Conservation (phyloP, 2,329 filamentous ascomycete species). For the Ascosphaera acerosa region DNA sequence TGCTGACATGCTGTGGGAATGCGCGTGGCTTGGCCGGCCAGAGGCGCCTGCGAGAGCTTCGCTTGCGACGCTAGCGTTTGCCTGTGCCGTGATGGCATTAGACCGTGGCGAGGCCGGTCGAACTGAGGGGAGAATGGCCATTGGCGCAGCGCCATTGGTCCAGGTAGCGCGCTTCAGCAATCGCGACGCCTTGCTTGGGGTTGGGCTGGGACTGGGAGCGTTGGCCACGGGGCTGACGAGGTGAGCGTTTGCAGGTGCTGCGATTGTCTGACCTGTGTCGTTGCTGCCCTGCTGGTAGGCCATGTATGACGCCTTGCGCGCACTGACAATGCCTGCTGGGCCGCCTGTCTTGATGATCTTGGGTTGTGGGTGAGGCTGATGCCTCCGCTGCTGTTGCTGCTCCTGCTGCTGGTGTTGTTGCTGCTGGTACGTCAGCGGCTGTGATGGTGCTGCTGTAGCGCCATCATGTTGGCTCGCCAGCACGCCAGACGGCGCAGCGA, state of each 20-base stretch:
- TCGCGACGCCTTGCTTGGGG: constrained; percentile 27
- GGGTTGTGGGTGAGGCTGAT: constrained; percentile 14
- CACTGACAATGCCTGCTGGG: constrained; percentile 1
- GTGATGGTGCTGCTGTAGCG: not conserved
- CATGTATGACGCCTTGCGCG: not conserved
- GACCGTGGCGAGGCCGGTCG: constrained; percentile 90
- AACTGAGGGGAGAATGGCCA: constrained; percentile 88
- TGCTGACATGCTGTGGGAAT: no score
- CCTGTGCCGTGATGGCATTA: constrained; percentile 74
- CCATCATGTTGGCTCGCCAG: constrained; percentile 1
- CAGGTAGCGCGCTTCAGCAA: constrained; percentile 73
- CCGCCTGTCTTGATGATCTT: not conserved
- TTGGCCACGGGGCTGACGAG: not conserved
- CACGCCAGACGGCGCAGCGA: not conserved
- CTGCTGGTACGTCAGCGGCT: no score
- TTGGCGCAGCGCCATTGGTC: constrained; percentile 63
- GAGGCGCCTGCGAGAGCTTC: no score
- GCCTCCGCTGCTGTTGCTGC: constrained; percentile 27
- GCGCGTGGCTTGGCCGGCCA: no score
- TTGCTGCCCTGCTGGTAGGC: constrained; percentile 1
- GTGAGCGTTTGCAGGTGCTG: not conserved
- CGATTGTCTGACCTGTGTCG: constrained; percentile 1
- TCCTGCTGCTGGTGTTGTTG: no score
- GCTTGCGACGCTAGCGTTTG: constrained; percentile 36
- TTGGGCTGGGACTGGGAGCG: constrained; percentile 4